Evolutionary conservation across 179 eudicot species (phyloP).

Genomic region (Spinacia oleracea): DNA sequence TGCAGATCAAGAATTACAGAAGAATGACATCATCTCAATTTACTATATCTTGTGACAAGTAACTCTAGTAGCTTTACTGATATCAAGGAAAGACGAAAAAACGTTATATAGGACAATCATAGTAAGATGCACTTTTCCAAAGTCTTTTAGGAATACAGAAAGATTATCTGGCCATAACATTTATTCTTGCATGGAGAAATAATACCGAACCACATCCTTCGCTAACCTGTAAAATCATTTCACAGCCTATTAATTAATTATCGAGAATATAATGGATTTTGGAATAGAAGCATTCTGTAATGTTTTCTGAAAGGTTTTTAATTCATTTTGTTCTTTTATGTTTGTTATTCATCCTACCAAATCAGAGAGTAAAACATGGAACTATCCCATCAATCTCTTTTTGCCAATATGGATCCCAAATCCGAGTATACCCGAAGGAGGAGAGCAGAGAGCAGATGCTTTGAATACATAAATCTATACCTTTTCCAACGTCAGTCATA

Average conservation of each 20-base stretch:
- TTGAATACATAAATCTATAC: constrained; percentile 32
- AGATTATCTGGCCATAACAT: too few relatives aligned
- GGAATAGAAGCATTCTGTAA: too few relatives aligned
- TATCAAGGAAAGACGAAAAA: too few relatives aligned
- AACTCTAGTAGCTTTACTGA: too few relatives aligned
- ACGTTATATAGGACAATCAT: too few relatives aligned
- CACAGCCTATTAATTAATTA: not conserved
- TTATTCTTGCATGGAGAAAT: not conserved
- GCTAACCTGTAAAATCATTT: not conserved
- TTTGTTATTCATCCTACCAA: not conserved
- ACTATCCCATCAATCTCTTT: not conserved
- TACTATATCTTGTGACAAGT: too few relatives aligned
- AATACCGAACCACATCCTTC: not conserved
- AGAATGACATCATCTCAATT: too few relatives aligned
- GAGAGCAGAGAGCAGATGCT: not conserved
- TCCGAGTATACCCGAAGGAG: not conserved
- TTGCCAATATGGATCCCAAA: not conserved
- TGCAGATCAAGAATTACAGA: too few relatives aligned
- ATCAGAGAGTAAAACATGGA: not conserved
- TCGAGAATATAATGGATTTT: not conserved
- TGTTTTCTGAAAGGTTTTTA: not conserved
- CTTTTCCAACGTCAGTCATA: constrained; percentile 77
- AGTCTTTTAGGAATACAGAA: not conserved
- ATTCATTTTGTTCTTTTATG: not conserved
- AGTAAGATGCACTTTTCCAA: too few relatives aligned